Evolutionary conservation across 2,329 filamentous ascomycete species (phyloP).

Genomic region (Fusarium annulatum): DNA sequence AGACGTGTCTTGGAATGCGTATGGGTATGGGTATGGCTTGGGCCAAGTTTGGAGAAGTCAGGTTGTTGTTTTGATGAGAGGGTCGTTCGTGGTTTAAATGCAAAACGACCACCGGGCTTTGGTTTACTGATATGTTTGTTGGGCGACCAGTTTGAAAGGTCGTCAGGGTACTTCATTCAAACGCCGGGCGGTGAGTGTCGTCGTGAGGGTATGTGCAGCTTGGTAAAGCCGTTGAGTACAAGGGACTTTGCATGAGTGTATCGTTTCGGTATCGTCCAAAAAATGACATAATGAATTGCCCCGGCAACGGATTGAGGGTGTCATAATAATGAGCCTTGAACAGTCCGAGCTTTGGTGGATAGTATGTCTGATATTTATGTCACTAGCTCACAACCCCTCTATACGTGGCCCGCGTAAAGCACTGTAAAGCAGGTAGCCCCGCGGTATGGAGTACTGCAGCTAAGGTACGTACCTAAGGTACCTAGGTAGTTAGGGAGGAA

Average conservation of each 20-base stretch:
- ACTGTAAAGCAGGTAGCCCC: conserved; percentile 32
- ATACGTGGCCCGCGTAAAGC: conserved; percentile 26
- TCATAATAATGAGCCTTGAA: not conserved
- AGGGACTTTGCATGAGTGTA: conserved; percentile 21
- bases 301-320: conserved; percentile 36
- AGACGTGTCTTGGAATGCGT: conserved; percentile 9
- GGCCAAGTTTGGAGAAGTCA: conserved; percentile 29
- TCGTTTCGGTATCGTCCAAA: conserved; percentile 13
- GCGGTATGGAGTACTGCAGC: not conserved
- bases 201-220: conserved; percentile 29
- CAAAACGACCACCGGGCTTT: conserved; percentile 34
- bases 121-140: not conserved
- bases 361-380: not conserved
- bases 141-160: conserved; percentile 5
- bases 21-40: not conserved
- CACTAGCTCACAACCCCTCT: not conserved
- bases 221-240: conserved; percentile 33
- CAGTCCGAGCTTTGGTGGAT: not conserved
- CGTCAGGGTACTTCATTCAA: conserved; percentile 26
- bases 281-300: conserved; percentile 45
- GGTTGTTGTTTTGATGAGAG: conserved; percentile 31
- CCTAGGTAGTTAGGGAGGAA: no score
- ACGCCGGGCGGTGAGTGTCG: conserved; percentile 15
- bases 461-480: no score
- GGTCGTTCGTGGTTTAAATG: conserved; percentile 37